Evolutionary conservation across 179 eudicot genomes (phyloP).

Genomic region (Silene noctiflora): DNA sequence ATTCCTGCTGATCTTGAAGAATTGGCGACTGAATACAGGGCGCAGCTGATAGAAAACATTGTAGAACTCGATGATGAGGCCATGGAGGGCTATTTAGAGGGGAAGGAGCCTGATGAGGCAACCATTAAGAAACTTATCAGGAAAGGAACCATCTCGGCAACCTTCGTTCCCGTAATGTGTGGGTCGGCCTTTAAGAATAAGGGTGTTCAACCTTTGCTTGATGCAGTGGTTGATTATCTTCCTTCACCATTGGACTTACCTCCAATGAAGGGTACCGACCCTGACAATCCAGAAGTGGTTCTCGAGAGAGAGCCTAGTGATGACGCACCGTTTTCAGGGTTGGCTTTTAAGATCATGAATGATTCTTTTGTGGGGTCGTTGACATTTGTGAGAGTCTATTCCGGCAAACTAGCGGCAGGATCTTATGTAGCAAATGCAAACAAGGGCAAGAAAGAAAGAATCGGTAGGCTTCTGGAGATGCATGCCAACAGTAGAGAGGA

Average conservation of each 20-base stretch:
- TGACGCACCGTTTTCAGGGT: conserved; percentile 84
- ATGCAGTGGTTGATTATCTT: conserved; percentile 91
- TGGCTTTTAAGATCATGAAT: conserved; percentile 97
- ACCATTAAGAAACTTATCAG: conserved; percentile 74
- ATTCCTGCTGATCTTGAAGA: conserved; percentile 75
- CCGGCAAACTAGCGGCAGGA: conserved; percentile 82
- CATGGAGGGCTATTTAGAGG: conserved; percentile 88
- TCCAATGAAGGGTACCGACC: conserved; percentile 86
- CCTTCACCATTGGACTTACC: conserved; percentile 95
- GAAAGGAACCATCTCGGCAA: conserved; percentile 63
- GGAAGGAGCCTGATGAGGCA: conserved; percentile 83
- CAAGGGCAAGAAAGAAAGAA: conserved; percentile 95
- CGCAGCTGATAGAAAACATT: conserved; percentile 65
- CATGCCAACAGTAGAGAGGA: conserved; percentile 98
- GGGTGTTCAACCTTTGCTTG: conserved; percentile 96
- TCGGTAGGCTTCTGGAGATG: conserved; percentile 95
- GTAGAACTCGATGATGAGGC: conserved; percentile 78
- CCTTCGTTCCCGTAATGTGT: conserved; percentile 85
- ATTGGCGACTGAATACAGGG: conserved; percentile 60
- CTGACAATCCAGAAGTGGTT: conserved; percentile 71
- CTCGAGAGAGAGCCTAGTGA: conserved; percentile 73
- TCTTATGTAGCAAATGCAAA: conserved; percentile 83
- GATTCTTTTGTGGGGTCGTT: conserved; percentile 94
- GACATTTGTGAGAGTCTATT: conserved; percentile 85
- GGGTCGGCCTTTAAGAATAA: conserved; percentile 98